These are phyloP conservation scores for Starmerella bombicola DNA, from an alignment of 805 yeast species.

Conservation along the genomic window DNA sequence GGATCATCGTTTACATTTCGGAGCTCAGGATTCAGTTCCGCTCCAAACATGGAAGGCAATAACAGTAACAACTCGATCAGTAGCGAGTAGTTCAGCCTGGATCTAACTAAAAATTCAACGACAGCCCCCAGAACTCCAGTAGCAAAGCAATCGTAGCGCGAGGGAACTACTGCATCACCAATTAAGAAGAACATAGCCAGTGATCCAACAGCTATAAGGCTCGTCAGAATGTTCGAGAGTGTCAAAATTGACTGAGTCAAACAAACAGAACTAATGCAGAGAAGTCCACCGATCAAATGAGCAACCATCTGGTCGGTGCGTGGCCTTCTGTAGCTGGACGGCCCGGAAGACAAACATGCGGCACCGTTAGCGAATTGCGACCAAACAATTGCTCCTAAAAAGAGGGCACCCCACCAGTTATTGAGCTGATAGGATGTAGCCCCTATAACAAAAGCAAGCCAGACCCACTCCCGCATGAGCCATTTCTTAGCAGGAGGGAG, in stretches of 20 bases:
- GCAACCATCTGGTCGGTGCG: background rate
- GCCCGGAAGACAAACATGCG: background rate
- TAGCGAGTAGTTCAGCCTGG: background rate
- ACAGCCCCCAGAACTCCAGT: constrained; percentile 5
- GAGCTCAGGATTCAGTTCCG: background rate
- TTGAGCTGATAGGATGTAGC: background rate
- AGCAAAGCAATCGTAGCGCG: constrained; percentile 5
- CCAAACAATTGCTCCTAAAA: constrained; percentile 4
- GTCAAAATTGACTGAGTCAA: background rate
- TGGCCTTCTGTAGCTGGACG: background rate
- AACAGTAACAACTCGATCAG: constrained; percentile 3
- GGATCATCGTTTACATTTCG: background rate
- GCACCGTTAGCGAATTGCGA: constrained; percentile 2
- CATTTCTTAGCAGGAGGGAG: constrained; percentile 2
- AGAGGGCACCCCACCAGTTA: background rate
- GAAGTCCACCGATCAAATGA: background rate
- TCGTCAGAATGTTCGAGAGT: background rate
- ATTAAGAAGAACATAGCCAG: constrained; percentile 10
- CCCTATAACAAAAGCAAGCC: background rate
- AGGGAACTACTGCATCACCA: constrained; percentile 7
- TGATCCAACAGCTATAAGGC: constrained; percentile 9
- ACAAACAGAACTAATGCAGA: background rate
- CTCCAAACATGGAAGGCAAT: constrained; percentile 8
- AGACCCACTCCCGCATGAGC: constrained; percentile 2
- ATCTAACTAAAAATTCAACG: constrained; percentile 9